Evolutionary conservation across 768 basidiomycete species (phyloP), one percentile per base, ranked within the genome.

Genomic region (Russula lepida): DNA sequence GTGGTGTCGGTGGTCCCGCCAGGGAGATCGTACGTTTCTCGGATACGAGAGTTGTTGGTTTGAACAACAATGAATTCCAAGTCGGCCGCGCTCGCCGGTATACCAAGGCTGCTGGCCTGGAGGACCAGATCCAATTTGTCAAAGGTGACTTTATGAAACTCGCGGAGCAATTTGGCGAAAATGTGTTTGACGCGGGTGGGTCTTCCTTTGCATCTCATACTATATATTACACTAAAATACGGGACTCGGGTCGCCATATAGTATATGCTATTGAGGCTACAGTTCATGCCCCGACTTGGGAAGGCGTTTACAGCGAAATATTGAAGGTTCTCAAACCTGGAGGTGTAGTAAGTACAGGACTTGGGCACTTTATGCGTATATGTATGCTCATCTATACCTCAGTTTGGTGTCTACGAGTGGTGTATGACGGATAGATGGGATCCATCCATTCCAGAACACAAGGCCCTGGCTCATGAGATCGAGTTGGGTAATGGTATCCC

Each of bases 341-440:
- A 76, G 95, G 95, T 64, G 78, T 89, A 23, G 93, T 95, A 70
- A 72, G 90, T 82, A 30, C 58, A 50, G 4, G 21, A 17, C 37
- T 5, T 17, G 28, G 54, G 6, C 4, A 5, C n/a, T 5, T 51
- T 4, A 49, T 25, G 23, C 43, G 27, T 25, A 54, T n/a, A 35
- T n/a, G 51, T 1, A 63, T 66, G 47, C 41, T 54, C 9, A 62
- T 33, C 19, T 35, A 7, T 25, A 1, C 27, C 43, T 1, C 63
- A 95, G 89, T 97, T 97, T 73, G 95, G 95, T 70, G 89, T 98
- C 39, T 99, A 98, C 74, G 97, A 98, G 72, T 99, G 95, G 95
- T 87, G 85, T 74, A 98, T 99, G 97, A 98, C 97, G 21, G 94
- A 98, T 73, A 71, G 74, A 3, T 95, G 95, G 91, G 89, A 98